Conservation (phyloP, 2,329 filamentous ascomycete species). For the Talaromyces sp. region DNA sequence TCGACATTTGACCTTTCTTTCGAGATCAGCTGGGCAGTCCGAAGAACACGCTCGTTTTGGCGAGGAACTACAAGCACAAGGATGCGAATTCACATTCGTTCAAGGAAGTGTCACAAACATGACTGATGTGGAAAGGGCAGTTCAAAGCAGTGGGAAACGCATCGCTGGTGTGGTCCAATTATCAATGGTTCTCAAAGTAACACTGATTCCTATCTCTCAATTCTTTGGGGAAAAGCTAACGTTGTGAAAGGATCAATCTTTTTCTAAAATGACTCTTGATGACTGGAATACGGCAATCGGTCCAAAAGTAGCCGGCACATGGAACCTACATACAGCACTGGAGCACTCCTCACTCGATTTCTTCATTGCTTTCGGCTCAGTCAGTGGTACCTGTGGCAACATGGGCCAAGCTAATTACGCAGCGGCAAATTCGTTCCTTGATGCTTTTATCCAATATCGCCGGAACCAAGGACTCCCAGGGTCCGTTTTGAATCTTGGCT, state of each 20-base stretch:
- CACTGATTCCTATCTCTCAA: no score
- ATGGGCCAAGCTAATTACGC: constrained; percentile 34
- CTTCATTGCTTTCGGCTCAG: constrained; percentile 32
- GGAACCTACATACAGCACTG: constrained; percentile 16
- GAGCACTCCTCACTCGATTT: constrained; percentile 26
- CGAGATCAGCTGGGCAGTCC: background rate
- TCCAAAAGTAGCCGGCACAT: constrained; percentile 36
- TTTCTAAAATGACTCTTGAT: constrained; percentile 26
- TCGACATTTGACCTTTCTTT: background rate
- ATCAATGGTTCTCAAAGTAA: background rate
- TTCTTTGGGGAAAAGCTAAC: background rate
- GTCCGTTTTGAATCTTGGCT: background rate
- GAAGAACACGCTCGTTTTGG: background rate
- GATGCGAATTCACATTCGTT: background rate
- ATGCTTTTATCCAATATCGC: constrained; percentile 7
- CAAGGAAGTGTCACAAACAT: background rate
- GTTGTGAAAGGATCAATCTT: constrained; percentile 8
- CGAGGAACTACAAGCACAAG: background rate
- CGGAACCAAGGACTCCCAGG: background rate
- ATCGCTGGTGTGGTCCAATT: background rate
- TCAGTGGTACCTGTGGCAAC: constrained; percentile 18
- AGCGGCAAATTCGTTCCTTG: constrained; percentile 18
- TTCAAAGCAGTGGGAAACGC: background rate
- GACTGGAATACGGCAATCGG: constrained; percentile 20
- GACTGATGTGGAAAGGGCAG: background rate